Base-by-base conservation (phyloP, 306 rosid genomes). In the Quercus variabilis region DNA sequence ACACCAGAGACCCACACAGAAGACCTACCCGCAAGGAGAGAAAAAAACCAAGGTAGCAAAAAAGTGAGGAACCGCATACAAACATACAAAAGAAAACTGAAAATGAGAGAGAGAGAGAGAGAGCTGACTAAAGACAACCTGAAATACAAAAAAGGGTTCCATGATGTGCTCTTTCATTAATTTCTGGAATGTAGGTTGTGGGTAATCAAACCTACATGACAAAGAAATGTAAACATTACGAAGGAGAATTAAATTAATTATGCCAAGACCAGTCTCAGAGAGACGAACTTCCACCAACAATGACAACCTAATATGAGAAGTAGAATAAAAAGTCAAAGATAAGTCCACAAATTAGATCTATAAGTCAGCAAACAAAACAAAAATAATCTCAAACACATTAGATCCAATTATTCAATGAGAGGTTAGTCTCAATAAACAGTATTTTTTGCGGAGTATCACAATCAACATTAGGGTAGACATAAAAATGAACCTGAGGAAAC, bases 1-100 rank as follows among this genome's bases (percentile, higher is more conserved):
- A 86, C 99, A 96, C 99, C 99, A 96, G 65, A 96, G 97, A 51
- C 99, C 99, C 86, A 96, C 99, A 78, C 98, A 96, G 86, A 96
- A 96, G 74, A 96, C 99, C 99, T 96, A 77, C 73, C 75, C 38
- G 60, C 19, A 76, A 35, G 57, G 74, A 71, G 73, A 64, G 74
- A 79, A 65, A 1, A 71, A 51, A 63, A 59, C 35, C 35, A 56
- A n/a, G 54, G 59, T 59, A 71, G 76, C 54, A 55, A 71, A 79
- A 82, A 58, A 79, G 76, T 72, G 69, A 75, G 59, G 51, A 69
- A 55, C 11, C 2, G 26, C 55, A 75, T 68, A 78, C 41, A 49
- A 76, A 74, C 60, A 21, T 31, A 73, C 77, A 64, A 57, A 19
- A 38, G 55, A 55, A 35, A 38, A 75, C 60, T 23, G 2, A 64